phyloP scores from a whole-genome alignment of 305 asterid genomes.

The Solanum hybrid region DNA sequence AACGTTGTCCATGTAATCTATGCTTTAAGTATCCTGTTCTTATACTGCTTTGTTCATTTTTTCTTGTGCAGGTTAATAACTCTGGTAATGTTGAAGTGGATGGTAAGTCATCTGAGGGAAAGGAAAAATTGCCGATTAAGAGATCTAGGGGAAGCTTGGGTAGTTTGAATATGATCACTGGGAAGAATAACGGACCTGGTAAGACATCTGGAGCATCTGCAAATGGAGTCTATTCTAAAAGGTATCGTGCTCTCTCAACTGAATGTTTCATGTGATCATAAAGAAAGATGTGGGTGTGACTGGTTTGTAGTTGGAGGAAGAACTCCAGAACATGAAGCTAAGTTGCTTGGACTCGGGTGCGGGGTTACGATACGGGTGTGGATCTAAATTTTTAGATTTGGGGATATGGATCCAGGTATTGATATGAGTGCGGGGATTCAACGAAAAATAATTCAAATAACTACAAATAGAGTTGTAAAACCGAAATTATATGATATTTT shows the following conservation, averaged over 20 bases:
- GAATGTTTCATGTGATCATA: constrained; percentile 3
- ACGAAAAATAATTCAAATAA: background rate
- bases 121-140: constrained; percentile 86
- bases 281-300: background rate
- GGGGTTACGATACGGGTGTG: background rate
- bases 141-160: constrained; percentile 87
- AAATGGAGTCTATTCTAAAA: constrained; percentile 63
- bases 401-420: background rate
- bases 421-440: background rate
- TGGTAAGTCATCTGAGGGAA: constrained; percentile 66
- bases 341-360: background rate
- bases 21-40: background rate
- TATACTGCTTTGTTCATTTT: background rate
- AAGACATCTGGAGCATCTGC: constrained; percentile 58
- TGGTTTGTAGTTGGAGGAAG: background rate
- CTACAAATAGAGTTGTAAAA: background rate
- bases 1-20: background rate
- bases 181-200: constrained; percentile 59
- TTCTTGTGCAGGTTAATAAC: constrained; percentile 40
- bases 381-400: background rate
- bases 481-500: too few relatives aligned
- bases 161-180: constrained; percentile 75
- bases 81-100: constrained; percentile 56
- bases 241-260: constrained; percentile 29
- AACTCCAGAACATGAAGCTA: background rate